Evolutionary conservation across 495 filamentous ascomycete species (phyloP).

Genomic region (Penicillium robsamsonii): DNA sequence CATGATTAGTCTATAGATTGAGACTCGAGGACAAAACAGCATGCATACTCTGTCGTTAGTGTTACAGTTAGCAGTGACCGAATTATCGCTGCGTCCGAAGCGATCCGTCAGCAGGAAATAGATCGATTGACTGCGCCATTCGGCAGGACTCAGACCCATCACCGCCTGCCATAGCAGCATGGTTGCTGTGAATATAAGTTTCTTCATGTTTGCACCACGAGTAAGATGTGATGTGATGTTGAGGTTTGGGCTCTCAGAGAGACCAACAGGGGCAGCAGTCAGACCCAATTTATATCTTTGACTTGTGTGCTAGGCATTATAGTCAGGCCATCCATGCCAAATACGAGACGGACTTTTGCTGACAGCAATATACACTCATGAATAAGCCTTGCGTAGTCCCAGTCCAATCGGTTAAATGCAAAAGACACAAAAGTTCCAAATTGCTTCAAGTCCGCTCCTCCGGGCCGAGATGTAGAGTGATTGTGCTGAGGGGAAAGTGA

Average conservation of each 20-base stretch:
- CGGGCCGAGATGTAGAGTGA: neutral
- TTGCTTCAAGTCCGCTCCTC: neutral
- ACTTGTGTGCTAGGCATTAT: neutral
- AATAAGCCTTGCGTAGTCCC: neutral
- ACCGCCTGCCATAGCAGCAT: constrained; percentile 16
- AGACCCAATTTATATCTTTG: neutral
- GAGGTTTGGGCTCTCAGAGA: neutral
- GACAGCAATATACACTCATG: neutral
- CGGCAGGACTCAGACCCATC: constrained; percentile 39
- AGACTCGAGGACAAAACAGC: too few species aligned
- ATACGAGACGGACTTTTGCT: neutral
- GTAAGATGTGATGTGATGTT: neutral
- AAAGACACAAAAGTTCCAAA: neutral
- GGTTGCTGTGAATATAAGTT: neutral
- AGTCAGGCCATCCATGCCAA: neutral
- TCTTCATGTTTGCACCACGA: neutral
- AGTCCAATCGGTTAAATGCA: neutral
- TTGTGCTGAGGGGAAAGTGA: neutral
- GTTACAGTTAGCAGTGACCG: constrained; percentile 55
- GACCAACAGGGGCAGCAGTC: neutral
- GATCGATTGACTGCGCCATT: constrained; percentile 64
- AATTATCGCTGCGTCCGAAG: constrained; percentile 65
- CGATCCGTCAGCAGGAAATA: constrained; percentile 77
- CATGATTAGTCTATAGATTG: neutral
- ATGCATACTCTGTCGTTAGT: constrained; percentile 35